phyloP scores from a whole-genome alignment of 1,284 basidiomycete genomes.

The Apiotrichum domesticum region DNA sequence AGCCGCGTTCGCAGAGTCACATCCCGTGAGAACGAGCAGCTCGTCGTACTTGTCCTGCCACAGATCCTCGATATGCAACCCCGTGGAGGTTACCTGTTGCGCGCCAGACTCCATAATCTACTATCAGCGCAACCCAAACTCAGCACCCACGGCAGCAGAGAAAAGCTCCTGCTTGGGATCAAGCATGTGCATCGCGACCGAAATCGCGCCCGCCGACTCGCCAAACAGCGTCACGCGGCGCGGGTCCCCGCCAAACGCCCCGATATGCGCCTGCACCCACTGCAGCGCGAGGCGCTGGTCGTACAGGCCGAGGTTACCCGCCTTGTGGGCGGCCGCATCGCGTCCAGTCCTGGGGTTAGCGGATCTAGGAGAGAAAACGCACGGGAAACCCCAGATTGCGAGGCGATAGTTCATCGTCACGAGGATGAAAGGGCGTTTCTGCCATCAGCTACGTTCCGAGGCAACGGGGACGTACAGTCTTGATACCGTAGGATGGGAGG shows the following conservation, averaged over 20 bases:
- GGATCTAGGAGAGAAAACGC: conserved; percentile 1
- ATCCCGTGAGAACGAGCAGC: conserved; percentile 14
- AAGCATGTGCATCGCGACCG: conserved; percentile 33
- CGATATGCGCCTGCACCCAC: conserved; percentile 51
- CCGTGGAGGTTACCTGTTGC: conserved; percentile 29
- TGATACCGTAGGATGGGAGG: conserved; percentile 10
- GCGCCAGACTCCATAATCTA: conserved; percentile 47
- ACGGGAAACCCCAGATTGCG: conserved; percentile 48
- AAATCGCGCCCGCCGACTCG: conserved; percentile 43
- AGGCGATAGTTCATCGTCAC: conserved; percentile 50
- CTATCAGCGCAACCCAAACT: too few relatives aligned
- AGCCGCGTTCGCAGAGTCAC: too few relatives aligned
- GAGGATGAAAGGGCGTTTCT: conserved; percentile 43
- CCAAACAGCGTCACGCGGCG: conserved; percentile 41
- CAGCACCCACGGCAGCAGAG: conserved; percentile 1
- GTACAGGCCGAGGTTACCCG: conserved; percentile 44
- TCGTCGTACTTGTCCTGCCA: conserved; percentile 36
- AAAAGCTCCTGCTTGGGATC: conserved; percentile 34
- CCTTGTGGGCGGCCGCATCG: conserved; percentile 32
- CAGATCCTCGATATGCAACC: conserved; percentile 18
- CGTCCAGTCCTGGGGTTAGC: conserved; percentile 21
- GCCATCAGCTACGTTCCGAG: not conserved
- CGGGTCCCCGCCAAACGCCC: conserved; percentile 50
- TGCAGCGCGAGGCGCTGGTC: conserved; percentile 50
- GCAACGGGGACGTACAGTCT: conserved; percentile 6